Evolutionary conservation across 208 protist genomes (phyloP), one percentile per base, ranked within the genome.

Genomic region (Crithidia brevicula): DNA sequence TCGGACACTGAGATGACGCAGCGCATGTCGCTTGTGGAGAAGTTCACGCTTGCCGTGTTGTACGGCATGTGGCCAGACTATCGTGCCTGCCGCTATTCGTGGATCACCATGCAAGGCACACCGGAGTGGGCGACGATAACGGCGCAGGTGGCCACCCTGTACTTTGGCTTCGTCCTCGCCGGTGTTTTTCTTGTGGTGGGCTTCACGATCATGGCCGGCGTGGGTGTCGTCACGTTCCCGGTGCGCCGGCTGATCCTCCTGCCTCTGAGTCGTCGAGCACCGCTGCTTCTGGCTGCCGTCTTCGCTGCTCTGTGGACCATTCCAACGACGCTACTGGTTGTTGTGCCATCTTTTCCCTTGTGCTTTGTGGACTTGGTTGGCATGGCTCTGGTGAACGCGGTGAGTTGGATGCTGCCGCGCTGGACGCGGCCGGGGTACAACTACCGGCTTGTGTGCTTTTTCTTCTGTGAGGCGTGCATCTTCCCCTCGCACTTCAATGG

Each of bases 401-500:
- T 66, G n/a, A 57, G 75, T 25, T 82, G 76, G 74, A 76, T 62
- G 63, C 67, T 89, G 38, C 83, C 87, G 57, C 42, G 52, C n/a
- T 65, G 46, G 40, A 69, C 76, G 2, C 51, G 30, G 9, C 27
- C 56, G 1, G 75, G 75, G 8, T 77, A 82, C 60, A 31, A 61
- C 49, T 89, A 83, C 61, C 79, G 64, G 4, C 50, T 72, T n/a
- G 58, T 67, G n/a, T 40, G 57, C 11, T 51, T 68, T 23, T 13
- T 78, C 2, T 49, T 78, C 16, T 63, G 58, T n/a, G 15, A 60
- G 42, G 65, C 65, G 40, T 52, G 42, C 36, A 51, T 56, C 28
- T 87, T 85, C 15, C 69, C 82, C 0, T 52, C 85, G 4, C 85
- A 94, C 60, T 86, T 90, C 72, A 82, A 94, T 43, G 89, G 89